A percentile compares a stretch with the other conserved stretches of the same genome.
phyloP scores from a whole-genome alignment of 306 rosid species.

The Glycyrrhiza uralensis region DNA sequence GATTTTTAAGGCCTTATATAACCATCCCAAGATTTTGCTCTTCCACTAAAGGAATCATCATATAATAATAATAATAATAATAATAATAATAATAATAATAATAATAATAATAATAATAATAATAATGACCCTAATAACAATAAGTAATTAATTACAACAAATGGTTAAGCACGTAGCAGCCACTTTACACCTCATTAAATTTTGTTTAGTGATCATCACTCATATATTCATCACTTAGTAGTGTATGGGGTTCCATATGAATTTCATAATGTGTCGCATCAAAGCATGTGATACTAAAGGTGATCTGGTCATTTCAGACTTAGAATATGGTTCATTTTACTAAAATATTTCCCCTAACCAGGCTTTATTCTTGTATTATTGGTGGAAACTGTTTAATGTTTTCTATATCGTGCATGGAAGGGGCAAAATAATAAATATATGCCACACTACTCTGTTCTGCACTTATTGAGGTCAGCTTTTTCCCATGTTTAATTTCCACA shows the following conservation, averaged over 20 bases:
- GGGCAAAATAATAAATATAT: background rate
- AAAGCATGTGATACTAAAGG: slow-evolving; percentile 50
- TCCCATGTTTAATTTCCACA: background rate
- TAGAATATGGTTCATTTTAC: slow-evolving; percentile 38
- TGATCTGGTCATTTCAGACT: slow-evolving; percentile 26
- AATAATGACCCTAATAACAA: background rate
- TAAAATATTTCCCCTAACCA: slow-evolving; percentile 1
- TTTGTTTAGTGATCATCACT: slow-evolving; percentile 28
- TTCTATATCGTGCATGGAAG: background rate
- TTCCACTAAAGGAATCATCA: slow-evolving; percentile 1
- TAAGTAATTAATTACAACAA: background rate
- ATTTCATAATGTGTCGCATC: slow-evolving; percentile 37
- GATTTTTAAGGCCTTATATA: slow-evolving; percentile 16
- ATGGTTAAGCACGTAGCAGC: background rate
- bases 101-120: background rate
- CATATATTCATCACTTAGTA: slow-evolving; percentile 12
- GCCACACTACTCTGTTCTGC: slow-evolving; percentile 18
- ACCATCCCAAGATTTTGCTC: background rate
- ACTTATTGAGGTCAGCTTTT: slow-evolving; percentile 1
- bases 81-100: background rate
- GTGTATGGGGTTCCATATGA: slow-evolving; percentile 15
- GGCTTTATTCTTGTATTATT: slow-evolving; percentile 32
- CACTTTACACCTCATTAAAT: slow-evolving; percentile 35
- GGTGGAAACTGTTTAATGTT: background rate
- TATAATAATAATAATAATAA: background rate